Evolutionary conservation across 306 rosid species (phyloP), one percentile per base, ranked within the genome.

Genomic region (Vigna trinervia): DNA sequence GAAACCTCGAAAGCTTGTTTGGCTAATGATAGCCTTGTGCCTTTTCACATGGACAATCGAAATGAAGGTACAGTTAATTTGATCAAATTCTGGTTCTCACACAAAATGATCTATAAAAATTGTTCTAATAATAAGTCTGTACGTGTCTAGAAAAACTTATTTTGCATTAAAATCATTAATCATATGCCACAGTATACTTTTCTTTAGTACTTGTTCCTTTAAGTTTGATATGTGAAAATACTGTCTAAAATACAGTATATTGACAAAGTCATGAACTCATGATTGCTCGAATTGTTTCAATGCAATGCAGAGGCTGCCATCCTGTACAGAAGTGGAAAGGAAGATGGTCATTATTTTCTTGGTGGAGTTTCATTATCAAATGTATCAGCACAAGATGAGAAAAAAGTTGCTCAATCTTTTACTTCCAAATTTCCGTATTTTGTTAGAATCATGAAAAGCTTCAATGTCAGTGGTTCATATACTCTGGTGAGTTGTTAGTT

Each of bases 401-500:
- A 80, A 83, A 80, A 84, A 85, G 87, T 88, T 50, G 91, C 96
- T 52, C 92, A 81, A 75, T 82, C 91, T 68, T 91, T 94, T 89
- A 81, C 86, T 58, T 93, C 98, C 72, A 17, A 83, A 53, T 90
- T 81, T 68, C 96, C 98, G 0, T 90, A 83, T 85, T 94, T 94
- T 52, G 89, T 94, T 82, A 86, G 89, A 92, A 88, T 85, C 87
- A 94, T 94, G 92, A 94, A 94, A 87, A 88, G 91, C 84, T 94
- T 91, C 91, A 93, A 93, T 60, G 84, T 91, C 83, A 81, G 91
- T 69, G 97, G 98, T 74, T 89, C 98, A 77, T 91, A 85, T 75
- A 91, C 97, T 74, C 86, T 93, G 97, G 98, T 93, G 86, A 78
- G 98, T 64, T 57, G 71, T 46, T 71, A 64, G 28, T 78, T 81